Percentiles rank a stretch among this genome's conserved stretches.
These are phyloP conservation scores for Isoetes engelmannii DNA, from an alignment of 83 land plant species.

Conservation along the genomic window DNA sequence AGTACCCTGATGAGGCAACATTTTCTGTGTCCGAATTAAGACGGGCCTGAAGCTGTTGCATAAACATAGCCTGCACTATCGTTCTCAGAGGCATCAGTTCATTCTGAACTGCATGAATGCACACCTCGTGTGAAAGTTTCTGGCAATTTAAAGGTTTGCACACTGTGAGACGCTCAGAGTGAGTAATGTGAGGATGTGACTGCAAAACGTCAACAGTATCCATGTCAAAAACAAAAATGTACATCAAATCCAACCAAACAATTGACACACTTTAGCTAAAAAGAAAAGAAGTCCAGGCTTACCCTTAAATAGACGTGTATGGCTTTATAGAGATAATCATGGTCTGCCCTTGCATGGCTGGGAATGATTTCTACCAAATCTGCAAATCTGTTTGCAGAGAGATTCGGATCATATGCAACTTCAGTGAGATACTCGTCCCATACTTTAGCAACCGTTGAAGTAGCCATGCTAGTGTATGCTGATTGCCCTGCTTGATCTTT, in stretches of 20 bases:
- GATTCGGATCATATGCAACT: background rate
- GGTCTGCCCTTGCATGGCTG: background rate
- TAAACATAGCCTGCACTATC: slow-evolving; percentile 12
- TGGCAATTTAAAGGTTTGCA: slow-evolving; percentile 10
- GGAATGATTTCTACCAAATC: slow-evolving; percentile 9
- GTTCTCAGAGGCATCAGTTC: slow-evolving; percentile 14
- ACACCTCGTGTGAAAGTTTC: slow-evolving; percentile 10
- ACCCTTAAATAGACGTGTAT: slow-evolving; percentile 8
- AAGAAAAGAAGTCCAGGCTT: background rate
- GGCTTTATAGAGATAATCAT: slow-evolving; percentile 11
- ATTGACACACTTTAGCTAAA: background rate
- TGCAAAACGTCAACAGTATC: background rate
- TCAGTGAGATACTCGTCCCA: slow-evolving; percentile 15
- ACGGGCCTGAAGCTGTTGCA: slow-evolving; percentile 7
- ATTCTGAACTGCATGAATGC: slow-evolving; percentile 12
- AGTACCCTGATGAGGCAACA: background rate
- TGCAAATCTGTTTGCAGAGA: slow-evolving; percentile 1
- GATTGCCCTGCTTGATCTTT: background rate
- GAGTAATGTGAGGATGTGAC: background rate
- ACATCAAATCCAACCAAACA: background rate
- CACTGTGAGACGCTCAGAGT: background rate
- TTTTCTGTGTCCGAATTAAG: background rate
- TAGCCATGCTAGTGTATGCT: background rate
- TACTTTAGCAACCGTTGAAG: slow-evolving; percentile 5
- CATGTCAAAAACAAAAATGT: background rate